Evolutionary conservation across 441 rosid genomes (phyloP).

Genomic region (Flueggea neowawraea): DNA sequence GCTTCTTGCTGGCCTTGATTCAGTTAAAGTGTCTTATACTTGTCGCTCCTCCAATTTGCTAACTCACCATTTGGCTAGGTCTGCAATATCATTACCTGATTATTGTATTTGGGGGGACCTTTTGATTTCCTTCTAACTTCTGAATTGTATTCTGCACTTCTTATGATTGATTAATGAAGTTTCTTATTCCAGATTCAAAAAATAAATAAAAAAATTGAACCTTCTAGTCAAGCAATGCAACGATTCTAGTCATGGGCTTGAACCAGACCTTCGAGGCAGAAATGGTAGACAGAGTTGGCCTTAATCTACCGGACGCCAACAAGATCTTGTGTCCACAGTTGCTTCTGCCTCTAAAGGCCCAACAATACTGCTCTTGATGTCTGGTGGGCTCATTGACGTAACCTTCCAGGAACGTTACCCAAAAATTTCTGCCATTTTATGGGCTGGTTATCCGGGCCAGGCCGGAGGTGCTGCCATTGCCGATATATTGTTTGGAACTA

Average conservation of each 20-base stretch:
- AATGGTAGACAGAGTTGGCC: constrained; percentile 55
- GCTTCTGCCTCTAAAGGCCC: constrained; percentile 66
- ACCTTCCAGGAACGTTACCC: constrained; percentile 57
- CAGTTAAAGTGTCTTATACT: too few relatives aligned
- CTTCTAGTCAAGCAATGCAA: constrained; percentile 61
- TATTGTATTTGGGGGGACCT: too few relatives aligned
- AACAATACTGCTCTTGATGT: constrained; percentile 60
- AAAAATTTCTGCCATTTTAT: constrained; percentile 51
- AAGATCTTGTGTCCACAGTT: constrained; percentile 56
- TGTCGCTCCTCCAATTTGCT: too few relatives aligned
- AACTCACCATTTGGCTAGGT: too few relatives aligned
- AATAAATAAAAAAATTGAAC: too few relatives aligned
- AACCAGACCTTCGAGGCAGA: constrained; percentile 91
- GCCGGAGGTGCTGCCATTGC: constrained; percentile 93
- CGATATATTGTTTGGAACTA: constrained; percentile 63
- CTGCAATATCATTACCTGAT: too few relatives aligned
- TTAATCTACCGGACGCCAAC: constrained; percentile 88
- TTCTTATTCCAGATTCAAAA: too few relatives aligned
- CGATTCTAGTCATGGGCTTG: constrained; percentile 81
- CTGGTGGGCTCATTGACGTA: constrained; percentile 85
- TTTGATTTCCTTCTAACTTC: too few relatives aligned
- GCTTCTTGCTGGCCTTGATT: too few relatives aligned
- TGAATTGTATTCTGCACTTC: too few relatives aligned
- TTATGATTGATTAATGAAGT: too few relatives aligned
- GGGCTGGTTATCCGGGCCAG: constrained; percentile 98